A percentile compares a stretch with the other conserved stretches of the same genome.
phyloP scores from a whole-genome alignment of 1,284 basidiomycete genomes.

The Leccinum subspadiceum region DNA sequence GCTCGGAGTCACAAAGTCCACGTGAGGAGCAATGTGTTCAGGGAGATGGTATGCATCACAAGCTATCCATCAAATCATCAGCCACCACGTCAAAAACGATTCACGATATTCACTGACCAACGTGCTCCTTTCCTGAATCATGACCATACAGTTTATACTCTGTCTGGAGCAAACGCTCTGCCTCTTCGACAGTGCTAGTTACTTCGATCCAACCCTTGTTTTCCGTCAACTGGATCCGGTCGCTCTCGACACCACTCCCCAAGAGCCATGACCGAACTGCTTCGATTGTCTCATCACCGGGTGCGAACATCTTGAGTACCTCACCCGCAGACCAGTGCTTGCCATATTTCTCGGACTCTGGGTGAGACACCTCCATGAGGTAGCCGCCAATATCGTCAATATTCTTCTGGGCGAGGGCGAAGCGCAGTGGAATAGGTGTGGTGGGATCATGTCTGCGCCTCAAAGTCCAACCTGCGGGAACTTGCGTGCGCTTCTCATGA shows the following conservation, averaged over 20 bases:
- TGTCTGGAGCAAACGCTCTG: slow-evolving; percentile 33
- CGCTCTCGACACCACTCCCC: slow-evolving; percentile 32
- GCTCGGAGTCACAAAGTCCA: slow-evolving; percentile 28
- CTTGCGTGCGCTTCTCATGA: slow-evolving; percentile 34
- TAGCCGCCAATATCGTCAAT: slow-evolving; percentile 37
- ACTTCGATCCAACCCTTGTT: slow-evolving; percentile 45
- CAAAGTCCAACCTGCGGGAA: slow-evolving; percentile 36
- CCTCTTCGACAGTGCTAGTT: slow-evolving; percentile 38
- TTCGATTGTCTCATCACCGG: slow-evolving; percentile 29
- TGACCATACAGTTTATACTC: slow-evolving; percentile 37
- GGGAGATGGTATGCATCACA: slow-evolving; percentile 32
- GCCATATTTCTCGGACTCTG: slow-evolving; percentile 41
- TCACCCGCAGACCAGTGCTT: slow-evolving; percentile 42
- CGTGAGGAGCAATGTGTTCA: slow-evolving; percentile 27
- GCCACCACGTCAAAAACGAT: slow-evolving; percentile 10
- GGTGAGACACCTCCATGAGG: slow-evolving; percentile 44
- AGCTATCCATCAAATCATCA: slow-evolving; percentile 17
- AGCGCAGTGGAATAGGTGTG: slow-evolving; percentile 35
- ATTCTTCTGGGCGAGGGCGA: slow-evolving; percentile 42
- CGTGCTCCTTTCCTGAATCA: slow-evolving; percentile 37
- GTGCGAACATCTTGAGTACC: slow-evolving; percentile 38
- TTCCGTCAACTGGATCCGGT: slow-evolving; percentile 32
- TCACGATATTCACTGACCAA: slow-evolving; percentile 30
- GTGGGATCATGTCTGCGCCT: slow-evolving; percentile 26
- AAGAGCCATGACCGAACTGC: slow-evolving; percentile 41